A percentile compares a stretch with the other conserved stretches of the same genome.
Conservation (phyloP, 179 eudicot species). For the Spergularia azorica region DNA sequence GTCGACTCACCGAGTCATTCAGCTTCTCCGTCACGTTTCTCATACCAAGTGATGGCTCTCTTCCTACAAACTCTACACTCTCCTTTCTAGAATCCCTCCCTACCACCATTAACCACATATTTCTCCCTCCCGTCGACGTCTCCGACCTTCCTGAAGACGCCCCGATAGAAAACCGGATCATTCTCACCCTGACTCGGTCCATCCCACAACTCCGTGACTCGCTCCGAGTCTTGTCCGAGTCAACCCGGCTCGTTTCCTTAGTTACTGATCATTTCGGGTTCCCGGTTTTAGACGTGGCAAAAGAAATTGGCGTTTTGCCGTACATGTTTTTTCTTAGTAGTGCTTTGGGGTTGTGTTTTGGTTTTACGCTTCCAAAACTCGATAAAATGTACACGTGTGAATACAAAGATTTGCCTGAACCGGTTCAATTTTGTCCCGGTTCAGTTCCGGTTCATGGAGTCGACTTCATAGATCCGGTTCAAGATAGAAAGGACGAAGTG, state of each 20-base stretch:
- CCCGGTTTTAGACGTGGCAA: slow-evolving; percentile 20
- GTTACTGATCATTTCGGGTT: slow-evolving; percentile 38
- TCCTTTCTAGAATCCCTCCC: slow-evolving; percentile 19
- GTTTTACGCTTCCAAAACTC: slow-evolving; percentile 24
- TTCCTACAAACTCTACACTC: slow-evolving; percentile 11
- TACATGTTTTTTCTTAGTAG: slow-evolving; percentile 28
- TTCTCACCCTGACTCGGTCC: slow-evolving; percentile 29
- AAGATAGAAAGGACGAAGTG: not conserved
- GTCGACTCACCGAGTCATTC: slow-evolving; percentile 16
- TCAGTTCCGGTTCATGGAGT: slow-evolving; percentile 27
- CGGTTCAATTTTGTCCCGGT: slow-evolving; percentile 35
- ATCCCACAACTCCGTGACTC: slow-evolving; percentile 28
- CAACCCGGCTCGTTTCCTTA: slow-evolving; percentile 28
- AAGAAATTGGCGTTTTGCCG: slow-evolving; percentile 19
- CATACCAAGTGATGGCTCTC: slow-evolving; percentile 26
- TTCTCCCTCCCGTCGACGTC: slow-evolving; percentile 22
- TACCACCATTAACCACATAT: not conserved
- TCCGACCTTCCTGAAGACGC: slow-evolving; percentile 11
- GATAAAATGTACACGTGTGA: slow-evolving; percentile 29
- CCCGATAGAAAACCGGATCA: not conserved
- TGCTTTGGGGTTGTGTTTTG: slow-evolving; percentile 29
- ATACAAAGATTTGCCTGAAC: slow-evolving; percentile 29
- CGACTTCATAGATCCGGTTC: slow-evolving; percentile 22
- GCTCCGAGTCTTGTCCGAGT: slow-evolving; percentile 4
- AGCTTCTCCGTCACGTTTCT: slow-evolving; percentile 28